Conservation (phyloP, 768 basidiomycete genomes). For the Butyriboletus loyo region DNA sequence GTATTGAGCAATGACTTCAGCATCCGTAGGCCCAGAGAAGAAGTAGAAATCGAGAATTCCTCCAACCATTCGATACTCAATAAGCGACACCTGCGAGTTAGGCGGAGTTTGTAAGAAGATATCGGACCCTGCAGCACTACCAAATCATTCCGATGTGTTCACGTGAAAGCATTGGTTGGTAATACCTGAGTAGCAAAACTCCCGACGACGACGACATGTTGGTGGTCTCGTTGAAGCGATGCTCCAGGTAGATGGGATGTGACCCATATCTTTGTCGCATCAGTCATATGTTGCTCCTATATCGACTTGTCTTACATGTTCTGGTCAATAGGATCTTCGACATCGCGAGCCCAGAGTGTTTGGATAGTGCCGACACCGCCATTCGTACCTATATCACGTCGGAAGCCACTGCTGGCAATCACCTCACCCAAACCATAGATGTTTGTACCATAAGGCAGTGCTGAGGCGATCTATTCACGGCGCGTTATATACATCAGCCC, state of each 20-base stretch:
- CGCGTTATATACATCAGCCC: background rate
- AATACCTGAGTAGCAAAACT: constrained; percentile 67
- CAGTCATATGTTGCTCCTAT: background rate
- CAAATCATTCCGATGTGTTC: constrained; percentile 5
- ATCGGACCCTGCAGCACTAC: constrained; percentile 66
- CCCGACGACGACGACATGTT: constrained; percentile 64
- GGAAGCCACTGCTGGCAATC: constrained; percentile 64
- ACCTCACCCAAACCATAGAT: constrained; percentile 80
- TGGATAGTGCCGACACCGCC: constrained; percentile 57
- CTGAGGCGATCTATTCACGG: constrained; percentile 51
- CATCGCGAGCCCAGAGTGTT: constrained; percentile 65
- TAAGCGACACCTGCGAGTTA: constrained; percentile 50
- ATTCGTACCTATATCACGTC: constrained; percentile 53
- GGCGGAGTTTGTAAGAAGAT: constrained; percentile 63
- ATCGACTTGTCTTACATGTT: constrained; percentile 48
- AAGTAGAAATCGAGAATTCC: constrained; percentile 80
- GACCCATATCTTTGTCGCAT: constrained; percentile 54
- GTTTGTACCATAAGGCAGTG: constrained; percentile 63
- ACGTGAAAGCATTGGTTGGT: background rate
- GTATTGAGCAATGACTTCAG: constrained; percentile 68
- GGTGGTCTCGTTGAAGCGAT: constrained; percentile 55
- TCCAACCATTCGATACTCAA: constrained; percentile 73
- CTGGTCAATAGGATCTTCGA: constrained; percentile 59
- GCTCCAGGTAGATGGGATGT: constrained; percentile 71
- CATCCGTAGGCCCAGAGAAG: constrained; percentile 52